A percentile compares a stretch with the other conserved stretches of the same genome.
Evolutionary conservation across 495 filamentous ascomycete species (phyloP).

Genomic region (Xylaria nigripes): DNA sequence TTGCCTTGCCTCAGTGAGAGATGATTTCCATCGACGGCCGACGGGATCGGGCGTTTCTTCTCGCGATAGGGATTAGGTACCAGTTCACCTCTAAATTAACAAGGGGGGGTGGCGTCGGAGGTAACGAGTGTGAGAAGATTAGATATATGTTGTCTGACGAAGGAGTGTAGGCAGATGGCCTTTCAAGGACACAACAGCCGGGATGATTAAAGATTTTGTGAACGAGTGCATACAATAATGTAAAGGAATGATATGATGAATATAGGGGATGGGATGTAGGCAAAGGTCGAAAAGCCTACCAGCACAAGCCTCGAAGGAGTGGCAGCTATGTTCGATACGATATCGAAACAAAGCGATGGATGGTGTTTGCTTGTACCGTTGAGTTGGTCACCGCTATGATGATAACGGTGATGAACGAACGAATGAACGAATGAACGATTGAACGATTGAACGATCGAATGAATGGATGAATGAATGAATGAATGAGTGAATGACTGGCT

Average conservation of each 20-base stretch:
- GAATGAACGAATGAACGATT: no score
- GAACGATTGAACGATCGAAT: no score
- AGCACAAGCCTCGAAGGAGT: conserved; percentile 6
- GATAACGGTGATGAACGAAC: background rate
- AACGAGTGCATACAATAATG: background rate
- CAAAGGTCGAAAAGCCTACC: background rate
- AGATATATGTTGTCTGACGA: background rate
- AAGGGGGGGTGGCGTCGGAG: no score
- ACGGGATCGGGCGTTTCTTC: background rate
- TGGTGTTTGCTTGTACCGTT: background rate
- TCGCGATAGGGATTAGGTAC: background rate
- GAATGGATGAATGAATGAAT: conserved; percentile 4
- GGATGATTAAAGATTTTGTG: background rate
- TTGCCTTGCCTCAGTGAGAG: background rate
- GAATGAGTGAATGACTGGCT: background rate
- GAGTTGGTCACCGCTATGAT: background rate
- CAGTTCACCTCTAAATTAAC: background rate
- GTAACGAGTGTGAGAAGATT: background rate
- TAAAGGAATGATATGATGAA: background rate
- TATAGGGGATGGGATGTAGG: background rate
- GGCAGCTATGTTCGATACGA: conserved; percentile 7
- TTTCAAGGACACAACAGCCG: conserved; percentile 7
- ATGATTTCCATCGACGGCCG: background rate
- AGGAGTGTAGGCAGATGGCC: background rate
- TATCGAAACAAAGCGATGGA: conserved; percentile 8